Evolutionary conservation across 305 asterid genomes (phyloP).

Genomic region (Caryopteris hybrid): DNA sequence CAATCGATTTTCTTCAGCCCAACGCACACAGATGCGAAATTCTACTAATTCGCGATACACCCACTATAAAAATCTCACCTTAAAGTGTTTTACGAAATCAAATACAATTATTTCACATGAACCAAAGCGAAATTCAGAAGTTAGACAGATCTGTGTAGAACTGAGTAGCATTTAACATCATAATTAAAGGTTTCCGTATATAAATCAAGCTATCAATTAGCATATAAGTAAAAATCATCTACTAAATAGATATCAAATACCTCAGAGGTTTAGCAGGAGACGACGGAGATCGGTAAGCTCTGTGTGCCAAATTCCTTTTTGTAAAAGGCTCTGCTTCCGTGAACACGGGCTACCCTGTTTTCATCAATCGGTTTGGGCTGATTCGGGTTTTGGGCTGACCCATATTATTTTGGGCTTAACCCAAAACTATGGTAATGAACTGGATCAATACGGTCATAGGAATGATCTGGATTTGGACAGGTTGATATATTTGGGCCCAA

Average conservation of each 20-base stretch:
- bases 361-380: background rate
- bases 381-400: background rate
- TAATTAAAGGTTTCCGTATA: background rate
- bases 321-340: conserved; percentile 15
- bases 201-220: background rate
- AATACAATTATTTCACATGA: background rate
- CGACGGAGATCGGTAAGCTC: conserved; percentile 1
- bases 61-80: background rate
- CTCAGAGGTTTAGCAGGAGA: conserved; percentile 5
- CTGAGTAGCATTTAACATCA: background rate
- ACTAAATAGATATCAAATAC: background rate
- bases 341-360: background rate
- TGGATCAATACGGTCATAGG: no score
- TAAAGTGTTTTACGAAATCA: background rate
- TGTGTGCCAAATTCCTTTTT: background rate
- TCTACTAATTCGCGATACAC: background rate
- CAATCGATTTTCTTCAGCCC: conserved; percentile 4
- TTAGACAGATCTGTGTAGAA: conserved; percentile 25
- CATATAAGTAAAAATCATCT: background rate
- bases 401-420: background rate
- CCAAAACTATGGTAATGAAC: no score
- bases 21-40: background rate
- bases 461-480: no score
- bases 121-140: background rate
- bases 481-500: no score